Evolutionary conservation across 2,329 filamentous ascomycete genomes (phyloP).

Genomic region (Exserohilum rostratum): DNA sequence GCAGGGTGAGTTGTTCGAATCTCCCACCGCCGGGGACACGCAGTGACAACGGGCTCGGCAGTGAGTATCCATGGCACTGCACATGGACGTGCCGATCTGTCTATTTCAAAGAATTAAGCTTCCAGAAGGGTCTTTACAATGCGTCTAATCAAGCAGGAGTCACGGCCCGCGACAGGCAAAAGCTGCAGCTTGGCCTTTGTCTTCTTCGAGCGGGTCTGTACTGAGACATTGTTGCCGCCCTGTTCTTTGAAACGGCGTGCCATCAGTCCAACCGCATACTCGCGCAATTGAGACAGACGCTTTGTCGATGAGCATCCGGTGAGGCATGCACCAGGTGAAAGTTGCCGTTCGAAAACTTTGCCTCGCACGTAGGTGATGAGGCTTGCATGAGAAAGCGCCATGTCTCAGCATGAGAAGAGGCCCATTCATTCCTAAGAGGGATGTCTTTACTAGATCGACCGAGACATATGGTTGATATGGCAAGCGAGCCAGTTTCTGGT

Average conservation of each 20-base stretch:
- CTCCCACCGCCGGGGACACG: slow-evolving; percentile 35
- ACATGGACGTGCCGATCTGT: slow-evolving; percentile 15
- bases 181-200: slow-evolving; percentile 28
- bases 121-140: slow-evolving; percentile 22
- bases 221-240: slow-evolving; percentile 38
- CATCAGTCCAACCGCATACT: slow-evolving; percentile 22
- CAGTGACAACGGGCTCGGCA: slow-evolving; percentile 24
- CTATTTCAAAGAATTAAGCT: slow-evolving; percentile 13
- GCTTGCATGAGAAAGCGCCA: slow-evolving; percentile 20
- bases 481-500: slow-evolving; percentile 6
- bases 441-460: neutral
- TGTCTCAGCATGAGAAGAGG: slow-evolving; percentile 10
- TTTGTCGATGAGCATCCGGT: slow-evolving; percentile 32
- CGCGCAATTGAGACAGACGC: slow-evolving; percentile 14
- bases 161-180: slow-evolving; percentile 24
- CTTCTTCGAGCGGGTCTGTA: slow-evolving; percentile 34
- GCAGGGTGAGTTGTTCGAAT: slow-evolving; percentile 37
- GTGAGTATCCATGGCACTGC: slow-evolving; percentile 15
- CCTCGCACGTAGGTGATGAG: slow-evolving; percentile 12
- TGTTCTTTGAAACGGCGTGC: slow-evolving; percentile 9
- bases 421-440: neutral
- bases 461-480: neutral
- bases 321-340: slow-evolving; percentile 24
- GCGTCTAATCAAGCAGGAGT: slow-evolving; percentile 10
- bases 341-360: slow-evolving; percentile 6